phyloP scores from a whole-genome alignment of 805 yeast species.

The Sugiyamaella mastotermitis region DNA sequence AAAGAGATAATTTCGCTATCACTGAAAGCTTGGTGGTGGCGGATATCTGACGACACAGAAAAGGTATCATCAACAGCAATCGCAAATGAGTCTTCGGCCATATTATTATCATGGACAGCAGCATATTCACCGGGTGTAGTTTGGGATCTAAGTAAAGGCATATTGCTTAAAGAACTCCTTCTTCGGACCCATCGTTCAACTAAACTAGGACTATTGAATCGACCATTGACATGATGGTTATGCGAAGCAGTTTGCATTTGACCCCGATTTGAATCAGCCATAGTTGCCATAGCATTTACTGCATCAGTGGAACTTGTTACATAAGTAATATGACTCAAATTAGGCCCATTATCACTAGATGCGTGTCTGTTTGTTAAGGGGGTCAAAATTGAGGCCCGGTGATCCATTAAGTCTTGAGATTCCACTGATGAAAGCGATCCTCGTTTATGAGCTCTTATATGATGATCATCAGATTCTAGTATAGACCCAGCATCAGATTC shows the following conservation, averaged over 20 bases:
- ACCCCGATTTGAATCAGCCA: no score
- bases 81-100: conserved; percentile 1
- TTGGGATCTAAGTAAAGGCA: conserved; percentile 3
- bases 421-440: conserved; percentile 7
- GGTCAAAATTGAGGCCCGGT: conserved; percentile 9
- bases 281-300: no score
- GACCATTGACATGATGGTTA: not conserved
- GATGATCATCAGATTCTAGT: not conserved
- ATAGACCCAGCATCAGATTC: conserved; percentile 7
- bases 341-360: not conserved
- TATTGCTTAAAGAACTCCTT: conserved; percentile 12
- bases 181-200: conserved; percentile 18
- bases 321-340: not conserved
- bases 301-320: no score
- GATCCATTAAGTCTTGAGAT: conserved; percentile 17
- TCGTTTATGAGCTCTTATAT: conserved; percentile 1
- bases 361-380: not conserved
- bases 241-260: no score
- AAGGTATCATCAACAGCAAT: conserved; percentile 1
- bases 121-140: no score
- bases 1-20: conserved; percentile 20
- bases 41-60: conserved; percentile 1
- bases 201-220: conserved; percentile 6
- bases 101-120: not conserved
- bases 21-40: no score